Base-by-base conservation (phyloP, 2,329 filamentous ascomycete species). In the Phaeophleospora eucalypticola region DNA sequence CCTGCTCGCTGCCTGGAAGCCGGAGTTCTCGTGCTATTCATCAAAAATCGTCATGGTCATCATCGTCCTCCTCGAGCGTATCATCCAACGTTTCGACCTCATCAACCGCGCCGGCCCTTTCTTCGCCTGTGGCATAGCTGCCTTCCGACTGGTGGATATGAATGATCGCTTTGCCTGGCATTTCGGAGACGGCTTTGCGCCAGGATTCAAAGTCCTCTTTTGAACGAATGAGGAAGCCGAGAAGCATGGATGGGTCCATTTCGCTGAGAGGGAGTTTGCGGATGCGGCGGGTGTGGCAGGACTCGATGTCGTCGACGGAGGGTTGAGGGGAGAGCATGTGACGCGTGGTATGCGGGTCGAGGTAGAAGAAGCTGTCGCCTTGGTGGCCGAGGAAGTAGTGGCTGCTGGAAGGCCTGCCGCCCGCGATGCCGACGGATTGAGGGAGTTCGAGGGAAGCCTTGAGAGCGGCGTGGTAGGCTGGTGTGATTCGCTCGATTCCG, bases 211-310 rank as follows among this genome's bases (percentile, higher is more conserved):
- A 97, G 57, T 98, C 93, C 36, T 83, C 78, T 58, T 91, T 83
- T 48, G 87, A 81, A 34, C 78, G 80, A 52, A 98, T 89, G 29
- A 98, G 71, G 61, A 97, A 97, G 3, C 89, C 91, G 55, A 98
- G 87, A 35, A 98, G 72, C 93, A 98, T 98, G 62, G 89, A 96
- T 0, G 93, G 93, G 61, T 98, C 93, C 87, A 98, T 93, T 63
- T 97, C 90, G 49, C 83, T 82, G 40, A 98, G 78, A 57, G 93
- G 84, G 21, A 98, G 76, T 46, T 86, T 80, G 32, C 91, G 82
- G 15, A 98, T 71, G 39, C 91, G 83, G 41, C 87, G 80, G 0
- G 90, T 97, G 65, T 98, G 91, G 62, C 89, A 96, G 1, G 86
- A 86, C 45, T 84, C 80, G 14, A 95, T 66, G 48, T 97, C 89